Percentiles rank a stretch among this genome's conserved stretches.
Conservation (phyloP, 169 alveolate genomes). For the Eimeria tenella region DNA sequence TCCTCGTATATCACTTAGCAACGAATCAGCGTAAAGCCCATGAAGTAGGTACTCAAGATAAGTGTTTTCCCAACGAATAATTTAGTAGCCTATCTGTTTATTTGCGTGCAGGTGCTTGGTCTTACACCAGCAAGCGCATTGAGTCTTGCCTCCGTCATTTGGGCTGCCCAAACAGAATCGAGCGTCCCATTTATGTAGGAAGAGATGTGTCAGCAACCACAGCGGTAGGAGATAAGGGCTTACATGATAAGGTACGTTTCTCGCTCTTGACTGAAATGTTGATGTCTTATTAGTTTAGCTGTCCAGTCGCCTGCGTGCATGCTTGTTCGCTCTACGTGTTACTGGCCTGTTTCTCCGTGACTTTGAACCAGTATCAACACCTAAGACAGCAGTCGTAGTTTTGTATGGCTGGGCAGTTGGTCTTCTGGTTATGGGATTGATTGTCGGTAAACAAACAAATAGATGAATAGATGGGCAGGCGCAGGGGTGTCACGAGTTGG, state of each 20-base stretch:
- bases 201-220: conserved; percentile 83
- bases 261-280: background rate
- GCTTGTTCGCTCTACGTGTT: no score
- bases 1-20: no score
- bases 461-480: no score
- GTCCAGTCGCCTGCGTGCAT: no score
- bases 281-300: no score
- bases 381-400: no score
- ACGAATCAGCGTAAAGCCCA: conserved; percentile 77
- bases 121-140: conserved; percentile 79
- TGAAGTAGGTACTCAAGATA: conserved; percentile 75
- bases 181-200: conserved; percentile 82
- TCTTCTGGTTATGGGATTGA: no score
- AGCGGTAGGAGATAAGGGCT: conserved; percentile 82
- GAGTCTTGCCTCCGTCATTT: conserved; percentile 83
- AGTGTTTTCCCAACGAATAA: conserved; percentile 50
- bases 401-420: no score
- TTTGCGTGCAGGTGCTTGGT: conserved; percentile 81
- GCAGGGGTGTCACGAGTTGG: no score
- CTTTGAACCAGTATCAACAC: no score
- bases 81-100: conserved; percentile 75
- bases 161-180: conserved; percentile 71
- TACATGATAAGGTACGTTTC: conserved; percentile 35
- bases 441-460: no score
- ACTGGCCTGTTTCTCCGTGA: no score